phyloP scores from a whole-genome alignment of 306 rosid genomes.

The Rosa persica region DNA sequence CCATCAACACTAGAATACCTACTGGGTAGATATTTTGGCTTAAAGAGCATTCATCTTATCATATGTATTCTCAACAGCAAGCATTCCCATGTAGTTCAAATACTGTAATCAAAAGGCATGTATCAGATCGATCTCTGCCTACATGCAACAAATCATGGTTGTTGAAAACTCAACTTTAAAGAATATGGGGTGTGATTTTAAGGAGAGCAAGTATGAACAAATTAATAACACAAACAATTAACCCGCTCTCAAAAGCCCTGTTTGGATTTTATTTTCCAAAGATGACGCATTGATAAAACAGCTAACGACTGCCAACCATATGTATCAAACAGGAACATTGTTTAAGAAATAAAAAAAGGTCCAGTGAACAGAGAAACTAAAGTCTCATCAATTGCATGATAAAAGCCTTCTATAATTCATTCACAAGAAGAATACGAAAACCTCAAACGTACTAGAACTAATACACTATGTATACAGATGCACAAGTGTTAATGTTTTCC shows the following conservation, averaged over 20 bases:
- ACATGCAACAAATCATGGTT: constrained; percentile 7
- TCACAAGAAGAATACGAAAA: not conserved
- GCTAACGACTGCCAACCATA: not conserved
- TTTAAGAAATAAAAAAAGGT: not conserved
- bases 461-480: no score
- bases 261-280: no score
- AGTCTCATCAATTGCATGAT: not conserved
- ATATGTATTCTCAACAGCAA: constrained; percentile 88
- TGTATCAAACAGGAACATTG: not conserved
- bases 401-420: not conserved
- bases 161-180: not conserved
- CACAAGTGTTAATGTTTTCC: not conserved
- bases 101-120: constrained; percentile 47
- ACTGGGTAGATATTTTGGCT: constrained; percentile 80
- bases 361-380: not conserved
- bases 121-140: not conserved
- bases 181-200: not conserved
- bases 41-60: constrained; percentile 91
- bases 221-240: no score
- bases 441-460: not conserved
- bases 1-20: constrained; percentile 74
- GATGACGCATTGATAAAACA: no score
- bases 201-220: not conserved
- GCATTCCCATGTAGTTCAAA: constrained; percentile 99
- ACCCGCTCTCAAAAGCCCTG: no score